Conservation (phyloP, 441 rosid genomes). For the Adansonia grandidieri region DNA sequence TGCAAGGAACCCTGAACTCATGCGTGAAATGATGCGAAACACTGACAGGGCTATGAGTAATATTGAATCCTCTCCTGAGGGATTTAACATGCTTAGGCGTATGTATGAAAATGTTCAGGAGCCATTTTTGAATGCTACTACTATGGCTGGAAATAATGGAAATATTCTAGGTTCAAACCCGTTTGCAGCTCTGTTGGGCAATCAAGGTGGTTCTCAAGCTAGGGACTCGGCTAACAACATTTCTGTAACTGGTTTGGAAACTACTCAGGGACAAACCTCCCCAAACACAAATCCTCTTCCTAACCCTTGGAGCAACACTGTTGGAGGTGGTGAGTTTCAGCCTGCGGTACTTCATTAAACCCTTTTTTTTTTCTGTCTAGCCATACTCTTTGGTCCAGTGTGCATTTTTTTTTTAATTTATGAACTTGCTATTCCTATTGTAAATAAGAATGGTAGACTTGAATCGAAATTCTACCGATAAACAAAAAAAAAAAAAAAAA, state of each 20-base stretch:
- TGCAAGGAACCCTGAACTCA: constrained; percentile 68
- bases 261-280: constrained; percentile 43
- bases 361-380: background rate
- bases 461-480: background rate
- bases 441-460: background rate
- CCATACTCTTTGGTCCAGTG: background rate
- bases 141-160: constrained; percentile 52
- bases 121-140: constrained; percentile 61
- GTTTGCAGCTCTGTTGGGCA: constrained; percentile 64
- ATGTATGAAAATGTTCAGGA: constrained; percentile 75
- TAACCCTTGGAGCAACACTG: constrained; percentile 61
- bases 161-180: constrained; percentile 55
- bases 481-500: background rate
- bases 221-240: constrained; percentile 44
- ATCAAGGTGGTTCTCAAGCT: constrained; percentile 53
- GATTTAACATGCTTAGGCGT: constrained; percentile 67
- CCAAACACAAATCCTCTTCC: constrained; percentile 71
- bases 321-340: constrained; percentile 50
- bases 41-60: constrained; percentile 70
- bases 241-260: constrained; percentile 47
- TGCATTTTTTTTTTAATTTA: background rate
- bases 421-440: background rate
- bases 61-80: constrained; percentile 66
- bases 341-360: background rate
- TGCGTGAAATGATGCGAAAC: constrained; percentile 74